These are phyloP conservation scores for Trichoderma gracile DNA, from an alignment of 2,329 filamentous ascomycete genomes.

Conservation along the genomic window DNA sequence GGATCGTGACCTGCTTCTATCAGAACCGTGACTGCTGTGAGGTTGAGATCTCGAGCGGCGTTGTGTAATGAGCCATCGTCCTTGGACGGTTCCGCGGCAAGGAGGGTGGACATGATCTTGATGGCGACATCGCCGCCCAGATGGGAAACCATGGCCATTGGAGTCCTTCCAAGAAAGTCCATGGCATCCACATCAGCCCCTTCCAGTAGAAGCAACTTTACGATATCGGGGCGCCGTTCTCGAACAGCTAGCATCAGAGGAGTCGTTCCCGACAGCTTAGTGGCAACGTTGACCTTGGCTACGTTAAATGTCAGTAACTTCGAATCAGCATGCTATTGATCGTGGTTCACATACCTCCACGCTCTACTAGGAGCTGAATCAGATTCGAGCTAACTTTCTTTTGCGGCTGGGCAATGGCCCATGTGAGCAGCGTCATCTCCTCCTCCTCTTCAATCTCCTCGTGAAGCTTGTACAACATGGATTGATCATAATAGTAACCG, in stretches of 20 bases:
- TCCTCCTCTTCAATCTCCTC: slow-evolving; percentile 54
- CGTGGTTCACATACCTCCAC: slow-evolving; percentile 38
- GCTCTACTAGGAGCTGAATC: slow-evolving; percentile 57
- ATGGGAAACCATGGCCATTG: slow-evolving; percentile 60
- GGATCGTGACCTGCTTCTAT: slow-evolving; percentile 61
- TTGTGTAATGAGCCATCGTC: slow-evolving; percentile 70
- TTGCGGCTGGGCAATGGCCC: slow-evolving; percentile 63
- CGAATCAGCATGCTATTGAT: background rate
- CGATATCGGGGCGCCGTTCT: slow-evolving; percentile 56
- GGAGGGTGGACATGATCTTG: slow-evolving; percentile 55
- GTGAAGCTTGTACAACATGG: slow-evolving; percentile 45
- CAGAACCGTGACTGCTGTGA: slow-evolving; percentile 57
- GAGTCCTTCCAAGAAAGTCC: slow-evolving; percentile 59
- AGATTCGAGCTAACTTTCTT: slow-evolving; percentile 61
- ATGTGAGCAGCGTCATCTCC: slow-evolving; percentile 57
- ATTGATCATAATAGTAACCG: slow-evolving; percentile 62
- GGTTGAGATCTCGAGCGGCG: slow-evolving; percentile 59
- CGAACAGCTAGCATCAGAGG: slow-evolving; percentile 62
- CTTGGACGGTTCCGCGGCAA: slow-evolving; percentile 56
- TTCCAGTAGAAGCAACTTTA: slow-evolving; percentile 56
- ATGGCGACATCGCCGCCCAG: slow-evolving; percentile 56
- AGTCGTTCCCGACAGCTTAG: slow-evolving; percentile 53
- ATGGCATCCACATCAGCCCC: slow-evolving; percentile 61
- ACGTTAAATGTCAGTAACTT: slow-evolving; percentile 28
- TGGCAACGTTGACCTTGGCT: slow-evolving; percentile 60